A percentile compares a stretch with the other conserved stretches of the same genome.
These are phyloP conservation scores for Sequoia sempervirens DNA, from an alignment of 75 land plant species.

Conservation along the genomic window DNA sequence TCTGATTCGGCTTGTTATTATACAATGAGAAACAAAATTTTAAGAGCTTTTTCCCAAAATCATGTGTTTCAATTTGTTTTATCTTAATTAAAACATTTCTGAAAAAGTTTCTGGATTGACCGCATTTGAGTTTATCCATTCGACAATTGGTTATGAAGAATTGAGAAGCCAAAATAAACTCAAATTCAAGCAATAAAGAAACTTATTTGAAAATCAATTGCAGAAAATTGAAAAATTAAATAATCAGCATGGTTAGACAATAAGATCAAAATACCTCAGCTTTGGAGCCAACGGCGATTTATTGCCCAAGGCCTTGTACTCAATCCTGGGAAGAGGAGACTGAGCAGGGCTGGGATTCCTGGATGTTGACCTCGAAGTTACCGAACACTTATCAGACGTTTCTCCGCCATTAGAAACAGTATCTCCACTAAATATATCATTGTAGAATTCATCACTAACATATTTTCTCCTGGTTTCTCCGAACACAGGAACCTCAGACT, in stretches of 20 bases:
- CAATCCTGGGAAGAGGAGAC: slow-evolving; percentile 1
- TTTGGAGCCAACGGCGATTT: background rate
- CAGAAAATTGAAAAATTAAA: background rate
- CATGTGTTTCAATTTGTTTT: background rate
- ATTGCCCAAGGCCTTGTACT: background rate
- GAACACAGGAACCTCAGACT: background rate
- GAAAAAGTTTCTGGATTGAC: background rate
- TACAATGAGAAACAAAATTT: background rate
- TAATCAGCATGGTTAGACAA: background rate
- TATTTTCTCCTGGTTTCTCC: slow-evolving; percentile 4
- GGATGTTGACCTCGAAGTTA: slow-evolving; percentile 1
- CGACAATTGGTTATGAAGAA: background rate
- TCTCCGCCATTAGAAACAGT: slow-evolving; percentile 1
- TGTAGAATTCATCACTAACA: slow-evolving; percentile 4
- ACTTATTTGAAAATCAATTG: background rate
- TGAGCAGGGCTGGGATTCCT: background rate
- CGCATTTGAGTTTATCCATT: background rate
- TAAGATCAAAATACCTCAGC: background rate
- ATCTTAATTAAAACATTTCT: background rate
- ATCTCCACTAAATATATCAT: slow-evolving; percentile 3
- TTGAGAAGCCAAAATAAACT: background rate
- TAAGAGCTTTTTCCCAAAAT: background rate
- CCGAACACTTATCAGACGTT: slow-evolving; percentile 5
- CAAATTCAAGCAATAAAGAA: background rate
- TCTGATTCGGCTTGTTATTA: background rate